Conservation (phyloP, 768 basidiomycete species). For the Suillus alpinus region DNA sequence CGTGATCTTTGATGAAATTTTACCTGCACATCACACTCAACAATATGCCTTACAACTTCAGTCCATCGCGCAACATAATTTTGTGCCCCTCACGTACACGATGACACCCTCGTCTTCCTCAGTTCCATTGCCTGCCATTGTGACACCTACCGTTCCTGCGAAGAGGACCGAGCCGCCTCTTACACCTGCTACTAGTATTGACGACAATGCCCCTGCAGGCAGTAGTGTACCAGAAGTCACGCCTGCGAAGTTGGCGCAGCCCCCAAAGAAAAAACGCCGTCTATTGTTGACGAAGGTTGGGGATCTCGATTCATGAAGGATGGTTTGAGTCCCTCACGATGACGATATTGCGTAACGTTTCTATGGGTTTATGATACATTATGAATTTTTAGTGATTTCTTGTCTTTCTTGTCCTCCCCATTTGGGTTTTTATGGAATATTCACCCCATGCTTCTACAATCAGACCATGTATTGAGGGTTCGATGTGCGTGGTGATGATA, state of each 20-base stretch:
- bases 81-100: constrained; percentile 53
- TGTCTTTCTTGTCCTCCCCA: neutral
- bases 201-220: constrained; percentile 15
- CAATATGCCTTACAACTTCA: constrained; percentile 89
- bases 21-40: constrained; percentile 84
- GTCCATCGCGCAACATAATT: constrained; percentile 85
- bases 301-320: constrained; percentile 40
- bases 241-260: constrained; percentile 36
- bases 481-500: neutral
- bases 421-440: neutral
- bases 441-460: neutral
- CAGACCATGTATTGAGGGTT: neutral
- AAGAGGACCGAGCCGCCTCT: constrained; percentile 38
- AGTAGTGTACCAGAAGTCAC: constrained; percentile 1
- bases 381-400: constrained; percentile 10
- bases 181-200: constrained; percentile 30
- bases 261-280: constrained; percentile 83
- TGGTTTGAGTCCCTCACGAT: neutral
- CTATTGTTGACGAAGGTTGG: constrained; percentile 72
- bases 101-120: constrained; percentile 31
- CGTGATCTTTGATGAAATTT: constrained; percentile 91
- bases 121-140: constrained; percentile 31
- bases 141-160: constrained; percentile 28
- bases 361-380: constrained; percentile 4
- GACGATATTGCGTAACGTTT: neutral